These are phyloP conservation scores for Sporothrix protearum DNA, from an alignment of 2,329 filamentous ascomycete species.

Conservation along the genomic window DNA sequence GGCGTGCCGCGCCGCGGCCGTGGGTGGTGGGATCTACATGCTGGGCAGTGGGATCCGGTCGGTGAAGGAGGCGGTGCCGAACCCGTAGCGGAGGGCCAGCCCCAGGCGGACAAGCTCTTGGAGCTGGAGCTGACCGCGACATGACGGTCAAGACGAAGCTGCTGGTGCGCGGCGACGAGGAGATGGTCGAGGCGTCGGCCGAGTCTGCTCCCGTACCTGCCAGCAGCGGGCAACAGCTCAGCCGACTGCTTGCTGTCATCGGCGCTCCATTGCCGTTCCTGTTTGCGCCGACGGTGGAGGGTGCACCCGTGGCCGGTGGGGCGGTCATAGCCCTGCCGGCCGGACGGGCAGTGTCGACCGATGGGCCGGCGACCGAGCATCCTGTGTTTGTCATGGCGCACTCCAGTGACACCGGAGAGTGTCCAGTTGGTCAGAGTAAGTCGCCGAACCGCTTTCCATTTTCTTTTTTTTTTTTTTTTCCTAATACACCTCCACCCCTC, in stretches of 20 bases:
- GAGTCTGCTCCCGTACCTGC: not conserved
- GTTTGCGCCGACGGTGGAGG: conserved; percentile 70
- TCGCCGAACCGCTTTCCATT: conserved; percentile 33
- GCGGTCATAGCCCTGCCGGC: conserved; percentile 65
- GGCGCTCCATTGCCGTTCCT: conserved; percentile 61
- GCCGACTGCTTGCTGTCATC: conserved; percentile 65
- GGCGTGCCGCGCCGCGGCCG: conserved; percentile 82
- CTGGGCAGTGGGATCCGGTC: conserved; percentile 62
- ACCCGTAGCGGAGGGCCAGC: conserved; percentile 19
- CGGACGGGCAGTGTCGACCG: conserved; percentile 51
- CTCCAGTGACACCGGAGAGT: conserved; percentile 89
- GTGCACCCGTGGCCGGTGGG: conserved; percentile 69
- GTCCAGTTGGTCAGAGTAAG: conserved; percentile 86
- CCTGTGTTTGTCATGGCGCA: conserved; percentile 66
- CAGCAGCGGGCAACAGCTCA: conserved; percentile 38
- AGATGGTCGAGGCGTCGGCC: conserved; percentile 17
- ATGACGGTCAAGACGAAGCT: conserved; percentile 54
- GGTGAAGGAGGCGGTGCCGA: conserved; percentile 35
- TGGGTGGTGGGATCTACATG: conserved; percentile 88
- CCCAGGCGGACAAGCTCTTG: conserved; percentile 34
- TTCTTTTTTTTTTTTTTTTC: not conserved
- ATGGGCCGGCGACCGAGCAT: conserved; percentile 36
- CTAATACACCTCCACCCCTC: conserved; percentile 9
- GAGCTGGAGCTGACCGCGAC: conserved; percentile 55
- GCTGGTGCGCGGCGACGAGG: conserved; percentile 47